Evolutionary conservation across 352 stramenopile genomes (phyloP), one percentile per base, ranked within the genome.

Genomic region (Phytophthora lateralis): DNA sequence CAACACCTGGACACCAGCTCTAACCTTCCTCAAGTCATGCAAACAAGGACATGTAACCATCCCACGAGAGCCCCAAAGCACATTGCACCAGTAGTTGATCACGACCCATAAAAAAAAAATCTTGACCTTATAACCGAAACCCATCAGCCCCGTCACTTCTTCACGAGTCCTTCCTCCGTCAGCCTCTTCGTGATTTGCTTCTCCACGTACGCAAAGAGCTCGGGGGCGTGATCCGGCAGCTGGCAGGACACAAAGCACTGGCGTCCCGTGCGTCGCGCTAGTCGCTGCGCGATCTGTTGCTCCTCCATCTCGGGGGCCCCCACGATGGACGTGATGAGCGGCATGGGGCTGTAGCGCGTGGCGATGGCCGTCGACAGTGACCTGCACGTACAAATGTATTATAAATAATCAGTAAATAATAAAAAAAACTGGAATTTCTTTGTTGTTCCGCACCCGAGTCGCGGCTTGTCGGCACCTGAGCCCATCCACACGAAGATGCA

Each of bases 241-340:
- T 91, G 81, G 39, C 85, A 95, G 14, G 81, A 93, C 53, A 95
- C 83, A 43, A 95, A 95, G 35, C 83, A 91, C 63, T 93, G 85
- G 1, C 75, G 73, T 1, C 72, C 75, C 6, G 85, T 89, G 30
- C 81, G 77, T 18, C 75, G 65, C 42, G 83, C 81, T 14, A 95
- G 70, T 32, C 83, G 69, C 59, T 95, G 85, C 11, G 82, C 85
- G 55, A 95, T 90, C 64, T 95, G 85, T 58, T 91, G 81, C 55
- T 93, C 85, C 47, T 89, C 77, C 71, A 89, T 85, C 65, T 91
- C 82, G 0, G 79, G 75, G 2, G 71, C 60, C 6, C 83, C 85
- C 39, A 91, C 72, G 35, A 94, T 66, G n/a, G 82, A 79, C 51
- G 80, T 91, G 50, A 89, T 81, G 26, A 92, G 66, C 17, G 85